Conservation (phyloP, 2,329 filamentous ascomycete genomes). For the Cladorrhinum sp. region DNA sequence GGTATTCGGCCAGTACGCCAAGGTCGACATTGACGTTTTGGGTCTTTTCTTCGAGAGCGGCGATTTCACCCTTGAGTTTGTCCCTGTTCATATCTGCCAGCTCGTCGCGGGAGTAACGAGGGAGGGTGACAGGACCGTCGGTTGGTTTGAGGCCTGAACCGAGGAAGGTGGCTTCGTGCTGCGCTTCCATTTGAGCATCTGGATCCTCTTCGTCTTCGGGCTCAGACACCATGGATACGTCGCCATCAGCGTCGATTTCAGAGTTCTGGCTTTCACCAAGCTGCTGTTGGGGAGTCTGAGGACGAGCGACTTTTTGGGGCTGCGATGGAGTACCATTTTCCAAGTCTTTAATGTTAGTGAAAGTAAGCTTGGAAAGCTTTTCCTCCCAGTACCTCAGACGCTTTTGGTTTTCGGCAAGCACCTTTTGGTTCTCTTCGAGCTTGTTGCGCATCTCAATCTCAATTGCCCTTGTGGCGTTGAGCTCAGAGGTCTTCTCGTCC, state of each 20-base stretch:
- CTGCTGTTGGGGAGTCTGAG: constrained; percentile 24
- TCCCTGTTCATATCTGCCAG: constrained; percentile 64
- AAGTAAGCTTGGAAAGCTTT: constrained; percentile 76
- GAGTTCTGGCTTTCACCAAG: constrained; percentile 28
- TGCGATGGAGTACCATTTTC: constrained; percentile 36
- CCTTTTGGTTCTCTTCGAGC: constrained; percentile 93
- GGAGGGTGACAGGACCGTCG: constrained; percentile 57
- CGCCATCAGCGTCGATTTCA: constrained; percentile 26
- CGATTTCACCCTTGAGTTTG: constrained; percentile 59
- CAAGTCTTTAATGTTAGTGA: constrained; percentile 78
- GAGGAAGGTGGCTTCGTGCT: constrained; percentile 30
- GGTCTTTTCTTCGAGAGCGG: constrained; percentile 64
- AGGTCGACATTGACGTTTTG: constrained; percentile 86
- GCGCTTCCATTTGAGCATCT: constrained; percentile 31
- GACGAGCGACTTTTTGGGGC: constrained; percentile 27
- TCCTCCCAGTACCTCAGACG: constrained; percentile 83
- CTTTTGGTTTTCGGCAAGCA: constrained; percentile 80
- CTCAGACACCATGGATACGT: constrained; percentile 24
- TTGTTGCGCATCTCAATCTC: constrained; percentile 99
- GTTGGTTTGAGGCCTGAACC: constrained; percentile 18
- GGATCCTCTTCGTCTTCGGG: constrained; percentile 23
- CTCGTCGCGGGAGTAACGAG: constrained; percentile 72
- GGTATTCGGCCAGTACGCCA: constrained; percentile 58
- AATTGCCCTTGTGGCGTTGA: constrained; percentile 82
- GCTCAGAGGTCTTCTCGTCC: constrained; percentile 78